Base-by-base conservation (phyloP, 208 protist genomes). In the Trypanosoma cruzi region DNA sequence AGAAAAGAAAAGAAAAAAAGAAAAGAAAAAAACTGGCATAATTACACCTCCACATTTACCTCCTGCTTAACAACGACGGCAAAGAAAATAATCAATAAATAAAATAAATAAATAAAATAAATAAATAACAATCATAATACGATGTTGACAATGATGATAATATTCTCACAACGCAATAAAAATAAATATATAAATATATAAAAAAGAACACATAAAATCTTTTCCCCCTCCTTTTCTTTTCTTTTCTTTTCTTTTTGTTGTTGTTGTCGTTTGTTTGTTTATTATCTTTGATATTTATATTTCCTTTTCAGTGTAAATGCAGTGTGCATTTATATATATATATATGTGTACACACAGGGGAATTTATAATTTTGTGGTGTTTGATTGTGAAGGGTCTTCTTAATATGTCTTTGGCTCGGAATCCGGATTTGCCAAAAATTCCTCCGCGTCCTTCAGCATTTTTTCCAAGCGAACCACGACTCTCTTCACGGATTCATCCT, bases 401-500 rank as follows among this genome's bases (percentile, higher is more conserved):
- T 59, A 54, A 71, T 92, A 92, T 20, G 71, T 74, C 68, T 83
- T 84, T 1, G 86, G 84, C 28, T 61, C 68, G n/a, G 65, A 72
- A 24, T 20, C 64, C 46, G 84, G 85, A 13, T 88, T 73, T 29
- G 57, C 64, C 49, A 81, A 42, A 31, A 90, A 28, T 3, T 73
- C 81, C 74, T 90, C 73, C 22, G 88, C 84, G 66, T 93, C 88
- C 68, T 84, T 93, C 44, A 93, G 73, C 85, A 93, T 93, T 74
- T 79, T 62, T 68, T 89, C 77, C 85, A 93, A 89, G 54, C 88
- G 84, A 20, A 4, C 24, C 18, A 63, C 22, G 31, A 62, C 18
- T 50, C 75, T 77, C 53, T 81, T 44, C 73, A 86, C 79, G 37
- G 40, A 53, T 34, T 72, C 37, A 53, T 77, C 68, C 53, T 73